A percentile compares a stretch with the other conserved stretches of the same genome.
phyloP scores from a whole-genome alignment of 2,329 filamentous ascomycete species.

The Chaetomiaceae sp. region DNA sequence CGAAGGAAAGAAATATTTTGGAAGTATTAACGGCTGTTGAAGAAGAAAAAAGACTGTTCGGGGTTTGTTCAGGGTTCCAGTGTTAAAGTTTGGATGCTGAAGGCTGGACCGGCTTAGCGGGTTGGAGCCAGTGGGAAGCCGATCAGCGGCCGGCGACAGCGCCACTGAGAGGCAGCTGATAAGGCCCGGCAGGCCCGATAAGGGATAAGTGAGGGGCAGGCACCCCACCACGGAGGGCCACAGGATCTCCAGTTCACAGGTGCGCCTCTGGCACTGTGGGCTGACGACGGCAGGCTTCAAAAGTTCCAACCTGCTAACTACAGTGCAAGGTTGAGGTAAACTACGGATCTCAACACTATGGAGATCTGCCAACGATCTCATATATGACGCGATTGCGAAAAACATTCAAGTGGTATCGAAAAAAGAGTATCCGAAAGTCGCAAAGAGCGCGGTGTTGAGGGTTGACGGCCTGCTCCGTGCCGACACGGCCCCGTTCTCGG shows the following conservation, averaged over 20 bases:
- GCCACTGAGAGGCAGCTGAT: background rate
- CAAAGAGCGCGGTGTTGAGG: background rate
- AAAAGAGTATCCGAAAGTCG: background rate
- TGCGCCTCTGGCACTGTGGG: no score
- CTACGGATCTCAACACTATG: no score
- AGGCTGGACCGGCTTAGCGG: slow-evolving; percentile 3
- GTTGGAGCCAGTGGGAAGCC: background rate
- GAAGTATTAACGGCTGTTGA: no score
- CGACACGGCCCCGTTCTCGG: background rate
- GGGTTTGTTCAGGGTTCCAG: background rate
- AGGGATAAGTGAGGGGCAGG: slow-evolving; percentile 3
- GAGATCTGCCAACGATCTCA: no score
- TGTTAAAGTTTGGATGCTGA: background rate
- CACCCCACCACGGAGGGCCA: slow-evolving; percentile 1
- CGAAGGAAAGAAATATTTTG: background rate
- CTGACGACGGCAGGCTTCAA: no score
- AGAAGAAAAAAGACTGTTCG: no score
- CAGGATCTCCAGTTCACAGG: background rate
- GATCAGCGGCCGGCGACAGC: slow-evolving; percentile 9
- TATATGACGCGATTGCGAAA: no score
- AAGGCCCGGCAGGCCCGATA: slow-evolving; percentile 4
- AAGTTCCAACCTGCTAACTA: no score
- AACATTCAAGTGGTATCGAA: background rate
- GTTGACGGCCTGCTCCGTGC: no score
- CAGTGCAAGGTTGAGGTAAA: no score